phyloP scores from a whole-genome alignment of 2,329 filamentous ascomycete genomes.

The Botrytis hyacinthi region DNA sequence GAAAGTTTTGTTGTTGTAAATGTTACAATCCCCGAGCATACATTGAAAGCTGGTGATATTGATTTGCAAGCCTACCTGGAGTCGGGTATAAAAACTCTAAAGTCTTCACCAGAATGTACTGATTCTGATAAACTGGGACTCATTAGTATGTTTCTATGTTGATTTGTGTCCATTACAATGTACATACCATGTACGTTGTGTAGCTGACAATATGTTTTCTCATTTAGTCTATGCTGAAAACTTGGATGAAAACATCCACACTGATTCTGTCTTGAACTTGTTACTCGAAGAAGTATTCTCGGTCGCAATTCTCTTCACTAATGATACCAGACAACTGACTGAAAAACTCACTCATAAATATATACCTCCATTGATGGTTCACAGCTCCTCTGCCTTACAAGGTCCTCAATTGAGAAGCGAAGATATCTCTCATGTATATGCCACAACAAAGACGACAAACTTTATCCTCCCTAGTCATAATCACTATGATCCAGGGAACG shows the following conservation, averaged over 20 bases:
- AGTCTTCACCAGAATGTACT: conserved; percentile 11
- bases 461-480: conserved; percentile 28
- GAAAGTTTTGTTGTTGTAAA: conserved; percentile 38
- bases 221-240: conserved; percentile 16
- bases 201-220: conserved; percentile 3
- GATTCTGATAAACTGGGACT: conserved; percentile 13
- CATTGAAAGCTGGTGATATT: background rate
- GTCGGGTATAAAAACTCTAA: conserved; percentile 17
- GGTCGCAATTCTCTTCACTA: background rate
- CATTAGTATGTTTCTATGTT: conserved; percentile 12
- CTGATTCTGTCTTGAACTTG: background rate
- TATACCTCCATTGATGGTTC: conserved; percentile 15
- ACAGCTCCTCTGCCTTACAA: conserved; percentile 3
- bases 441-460: conserved; percentile 18
- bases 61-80: conserved; percentile 11
- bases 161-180: background rate
- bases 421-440: conserved; percentile 21
- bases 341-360: background rate
- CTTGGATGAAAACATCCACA: background rate
- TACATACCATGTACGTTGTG: background rate
- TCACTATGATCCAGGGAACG: conserved; percentile 47
- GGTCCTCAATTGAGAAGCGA: background rate
- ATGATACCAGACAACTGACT: background rate
- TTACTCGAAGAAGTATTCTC: conserved; percentile 4
- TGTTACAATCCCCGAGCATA: background rate